Evolutionary conservation across 2,329 filamentous ascomycete genomes (phyloP).

Genomic region (Apiospora pterosperma): DNA sequence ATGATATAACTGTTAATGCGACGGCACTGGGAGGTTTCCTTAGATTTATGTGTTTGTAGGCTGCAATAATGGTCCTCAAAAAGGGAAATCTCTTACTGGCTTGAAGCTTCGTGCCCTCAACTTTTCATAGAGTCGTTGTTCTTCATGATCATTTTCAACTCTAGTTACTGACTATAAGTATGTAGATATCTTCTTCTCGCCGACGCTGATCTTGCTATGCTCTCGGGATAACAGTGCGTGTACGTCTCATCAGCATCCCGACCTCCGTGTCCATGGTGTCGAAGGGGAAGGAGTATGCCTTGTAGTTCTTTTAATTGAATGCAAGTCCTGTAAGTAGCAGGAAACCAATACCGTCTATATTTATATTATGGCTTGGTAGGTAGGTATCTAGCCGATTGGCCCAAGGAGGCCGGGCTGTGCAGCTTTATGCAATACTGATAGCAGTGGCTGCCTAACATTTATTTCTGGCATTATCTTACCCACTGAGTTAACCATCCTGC

Average conservation of each 20-base stretch:
- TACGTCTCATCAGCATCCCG: too few species aligned
- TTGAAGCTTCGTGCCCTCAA: too few species aligned
- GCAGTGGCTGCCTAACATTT: neutral
- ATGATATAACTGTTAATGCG: neutral
- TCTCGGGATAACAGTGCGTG: too few species aligned
- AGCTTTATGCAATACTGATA: neutral
- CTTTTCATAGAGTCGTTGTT: neutral
- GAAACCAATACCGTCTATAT: neutral
- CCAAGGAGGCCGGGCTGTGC: neutral
- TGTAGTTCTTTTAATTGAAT: neutral
- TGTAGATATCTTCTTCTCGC: too few species aligned
- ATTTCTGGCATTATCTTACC: neutral
- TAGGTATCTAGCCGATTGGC: neutral
- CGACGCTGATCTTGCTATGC: too few species aligned
- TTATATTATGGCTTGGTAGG: neutral
- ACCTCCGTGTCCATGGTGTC: too few species aligned
- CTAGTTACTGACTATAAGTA: too few species aligned
- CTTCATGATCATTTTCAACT: neutral
- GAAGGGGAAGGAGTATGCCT: too few species aligned
- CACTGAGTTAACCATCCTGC: too few species aligned
- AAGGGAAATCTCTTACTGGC: neutral
- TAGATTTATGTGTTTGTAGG: neutral
- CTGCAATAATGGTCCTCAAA: neutral
- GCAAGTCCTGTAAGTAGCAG: neutral
- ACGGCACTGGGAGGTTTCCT: neutral